These are phyloP conservation scores for Fusarium siculi DNA, from an alignment of 2,329 filamentous ascomycete genomes.

Conservation along the genomic window DNA sequence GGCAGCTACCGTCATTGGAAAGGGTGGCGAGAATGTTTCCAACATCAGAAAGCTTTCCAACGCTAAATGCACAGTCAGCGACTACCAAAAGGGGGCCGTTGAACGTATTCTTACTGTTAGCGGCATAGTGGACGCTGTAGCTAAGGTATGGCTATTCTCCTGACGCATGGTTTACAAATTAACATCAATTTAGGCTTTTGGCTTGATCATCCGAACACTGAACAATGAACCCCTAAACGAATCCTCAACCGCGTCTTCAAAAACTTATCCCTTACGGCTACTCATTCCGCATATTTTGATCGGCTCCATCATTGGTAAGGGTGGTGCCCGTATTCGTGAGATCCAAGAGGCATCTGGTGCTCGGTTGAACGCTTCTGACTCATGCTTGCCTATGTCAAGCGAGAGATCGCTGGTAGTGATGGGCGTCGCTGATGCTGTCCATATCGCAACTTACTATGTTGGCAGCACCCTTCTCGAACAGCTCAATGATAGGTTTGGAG, in stretches of 20 bases:
- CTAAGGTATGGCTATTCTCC: constrained; percentile 75
- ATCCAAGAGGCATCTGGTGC: constrained; percentile 98
- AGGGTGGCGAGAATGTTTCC: constrained; percentile 98
- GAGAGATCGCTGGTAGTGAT: constrained; percentile 98
- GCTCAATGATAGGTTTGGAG: constrained; percentile 94
- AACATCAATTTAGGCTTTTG: constrained; percentile 77
- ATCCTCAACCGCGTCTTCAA: constrained; percentile 90
- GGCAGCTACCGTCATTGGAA: constrained; percentile 97
- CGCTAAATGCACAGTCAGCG: constrained; percentile 98
- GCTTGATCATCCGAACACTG: constrained; percentile 95
- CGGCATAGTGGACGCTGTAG: constrained; percentile 93
- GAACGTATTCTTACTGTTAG: constrained; percentile 98
- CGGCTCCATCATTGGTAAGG: constrained; percentile 98
- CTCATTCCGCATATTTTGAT: constrained; percentile 97
- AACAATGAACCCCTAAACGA: constrained; percentile 95
- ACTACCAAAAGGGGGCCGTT: constrained; percentile 96
- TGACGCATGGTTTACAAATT: constrained; percentile 33
- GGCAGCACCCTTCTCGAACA: constrained; percentile 98
- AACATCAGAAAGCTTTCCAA: constrained; percentile 95
- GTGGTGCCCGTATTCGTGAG: constrained; percentile 93
- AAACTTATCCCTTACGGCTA: constrained; percentile 95
- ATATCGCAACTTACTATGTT: constrained; percentile 99
- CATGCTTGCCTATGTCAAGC: constrained; percentile 91
- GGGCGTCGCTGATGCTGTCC: constrained; percentile 96
- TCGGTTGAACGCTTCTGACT: constrained; percentile 94